Base-by-base conservation (phyloP, 2,329 filamentous ascomycete genomes). In the Fusarium tupiense region DNA sequence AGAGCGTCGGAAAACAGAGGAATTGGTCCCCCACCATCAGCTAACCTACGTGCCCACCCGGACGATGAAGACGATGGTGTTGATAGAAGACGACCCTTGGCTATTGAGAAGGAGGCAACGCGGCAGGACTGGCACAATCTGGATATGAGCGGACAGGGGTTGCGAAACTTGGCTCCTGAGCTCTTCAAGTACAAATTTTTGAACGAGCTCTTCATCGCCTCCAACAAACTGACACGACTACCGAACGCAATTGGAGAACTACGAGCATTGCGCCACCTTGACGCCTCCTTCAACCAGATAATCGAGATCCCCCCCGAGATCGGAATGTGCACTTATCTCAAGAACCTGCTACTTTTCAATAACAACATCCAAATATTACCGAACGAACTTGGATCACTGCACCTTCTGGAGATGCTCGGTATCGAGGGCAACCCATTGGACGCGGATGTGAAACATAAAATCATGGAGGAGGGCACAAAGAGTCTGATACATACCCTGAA, bases 281-380 rank as follows among this genome's bases (percentile, higher is more conserved):
- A 99, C 82, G 88, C 95, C 7, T 98, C 96, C 0, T 91, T 92
- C 84, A 99, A 99, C 82, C 90, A 96, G 71, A 88, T 99, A 69
- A 89, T 88, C 14, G 91, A 93, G 73, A 86, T 99, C 8, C 96
- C 96, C 3, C 90, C 93, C 29, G 96, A 99, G 85, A 91, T 99
- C 69, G 96, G 96, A 80, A 99, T 98, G 96, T 94, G 98, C 78
- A 96, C 95, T 35, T 96, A 95, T 76, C 86, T 99, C 63, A 95
- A 94, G 83, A 91, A 93, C 75, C 87, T 99, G 10, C 86, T 95
- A 35, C 87, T 98, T 6, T 98, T 98, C 82, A 95, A 98, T 85
- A 99, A 99, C 82, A 89, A 93, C 71, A 92, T 99, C 62, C 90
- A 90, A 70, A 91, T 90, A 29, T 87, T 99, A 33, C 96, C 96